Evolutionary conservation across 2,329 filamentous ascomycete genomes (phyloP), one percentile per base, ranked within the genome.

Genomic region (Cryoendolithus antarcticus): DNA sequence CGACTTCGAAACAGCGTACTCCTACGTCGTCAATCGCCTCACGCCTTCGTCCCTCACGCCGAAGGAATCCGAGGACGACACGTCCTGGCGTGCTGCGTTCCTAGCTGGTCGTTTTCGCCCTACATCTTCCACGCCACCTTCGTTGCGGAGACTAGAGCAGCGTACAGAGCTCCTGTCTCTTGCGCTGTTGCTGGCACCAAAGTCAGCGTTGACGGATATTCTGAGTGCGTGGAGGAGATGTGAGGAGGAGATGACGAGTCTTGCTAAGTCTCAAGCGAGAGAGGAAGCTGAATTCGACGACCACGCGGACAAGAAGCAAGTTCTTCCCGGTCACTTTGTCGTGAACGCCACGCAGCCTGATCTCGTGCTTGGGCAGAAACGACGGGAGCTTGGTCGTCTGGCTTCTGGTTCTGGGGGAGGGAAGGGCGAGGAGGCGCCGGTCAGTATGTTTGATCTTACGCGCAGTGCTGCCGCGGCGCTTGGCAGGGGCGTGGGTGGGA

Each of bases 1-100:
- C 46, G 85, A 77, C 55, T 91, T 91, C 44, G 85, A 93, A 55
- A 91, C 84, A 0, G 84, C 84, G 8, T 91, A 89, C 57, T 88
- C 82, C 0, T 89, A 84, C 53, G 79, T 88, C 2, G 73, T 85
- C 34, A 86, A 77, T 53, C 74, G 80, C 13, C 66, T 91, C 24
- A 54, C 55, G 2, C 61, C 57, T 6, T 52, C 56, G 9, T 84
- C 77, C 50, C 53, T 65, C 1, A 66, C 86, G 28, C 38, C 51
- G 50, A 35, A 46, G 47, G 10, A 32, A 32, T 4, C 3, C 19
- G 52, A 61, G 9, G 80, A 86, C 48, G 71, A 82, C 42, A 80
- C 81, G 59, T 81, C 82, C 1, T 91, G 84, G 84, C 77, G 75
- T 43, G 83, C 83, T 5, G 83, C 84, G 3, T 67, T 89, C 32